phyloP scores from a whole-genome alignment of 306 rosid species.

The Gastrolobium bilobum region DNA sequence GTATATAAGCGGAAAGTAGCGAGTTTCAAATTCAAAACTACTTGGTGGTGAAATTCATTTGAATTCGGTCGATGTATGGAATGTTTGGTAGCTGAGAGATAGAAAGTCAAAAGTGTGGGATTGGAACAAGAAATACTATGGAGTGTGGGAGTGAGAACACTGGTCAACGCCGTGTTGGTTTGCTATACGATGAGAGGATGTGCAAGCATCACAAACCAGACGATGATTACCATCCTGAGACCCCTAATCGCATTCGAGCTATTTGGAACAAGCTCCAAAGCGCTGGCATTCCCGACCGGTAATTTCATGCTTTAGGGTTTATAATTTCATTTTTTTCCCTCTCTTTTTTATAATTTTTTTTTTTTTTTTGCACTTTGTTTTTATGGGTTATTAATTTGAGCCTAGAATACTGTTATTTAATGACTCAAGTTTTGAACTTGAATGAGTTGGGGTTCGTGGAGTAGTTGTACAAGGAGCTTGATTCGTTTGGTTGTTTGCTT shows the following conservation, averaged over 20 bases:
- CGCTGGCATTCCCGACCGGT: conserved; percentile 73
- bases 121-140: conserved; percentile 1
- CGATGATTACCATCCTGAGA: conserved; percentile 78
- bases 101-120: background rate
- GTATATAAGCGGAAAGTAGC: background rate
- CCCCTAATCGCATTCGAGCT: conserved; percentile 72
- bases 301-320: background rate
- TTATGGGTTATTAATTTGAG: too few species aligned
- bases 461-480: too few species aligned
- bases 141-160: conserved; percentile 28
- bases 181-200: conserved; percentile 87
- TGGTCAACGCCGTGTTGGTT: conserved; percentile 67
- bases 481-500: background rate
- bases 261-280: conserved; percentile 79
- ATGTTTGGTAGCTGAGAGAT: background rate
- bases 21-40: conserved; percentile 1
- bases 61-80: too few species aligned
- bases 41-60: background rate
- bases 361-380: background rate
- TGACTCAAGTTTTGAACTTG: too few species aligned
- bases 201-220: conserved; percentile 68
- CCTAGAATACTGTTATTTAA: too few species aligned
- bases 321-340: background rate
- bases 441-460: too few species aligned
- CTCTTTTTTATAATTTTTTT: too few species aligned